Percentiles rank a stretch among this genome's conserved stretches.
These are phyloP conservation scores for Nothophoma quercina DNA, from an alignment of 2,329 filamentous ascomycete genomes.

Conservation along the genomic window DNA sequence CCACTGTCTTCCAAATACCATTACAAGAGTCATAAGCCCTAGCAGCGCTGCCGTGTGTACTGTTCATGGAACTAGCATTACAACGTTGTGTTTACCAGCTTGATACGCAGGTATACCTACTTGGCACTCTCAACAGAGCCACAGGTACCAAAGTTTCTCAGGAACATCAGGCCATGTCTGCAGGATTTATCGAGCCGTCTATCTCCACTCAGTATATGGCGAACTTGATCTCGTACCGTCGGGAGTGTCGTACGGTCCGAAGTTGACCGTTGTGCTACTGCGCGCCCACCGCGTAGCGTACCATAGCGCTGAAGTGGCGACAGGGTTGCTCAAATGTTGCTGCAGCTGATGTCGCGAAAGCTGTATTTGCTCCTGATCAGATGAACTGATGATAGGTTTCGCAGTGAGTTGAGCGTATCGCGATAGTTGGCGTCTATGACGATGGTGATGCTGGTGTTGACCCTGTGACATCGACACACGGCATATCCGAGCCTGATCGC, in stretches of 20 bases:
- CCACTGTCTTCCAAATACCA: conserved; percentile 1
- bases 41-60: background rate
- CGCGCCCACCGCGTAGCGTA: conserved; percentile 25
- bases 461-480: conserved; percentile 21
- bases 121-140: conserved; percentile 3
- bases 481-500: conserved; percentile 25
- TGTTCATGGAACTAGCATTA: background rate
- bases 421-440: conserved; percentile 1
- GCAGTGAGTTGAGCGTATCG: background rate
- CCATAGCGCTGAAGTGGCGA: conserved; percentile 9
- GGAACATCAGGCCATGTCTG: conserved; percentile 8
- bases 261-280: conserved; percentile 26
- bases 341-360: background rate
- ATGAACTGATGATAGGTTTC: background rate
- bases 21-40: background rate
- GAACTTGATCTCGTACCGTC: background rate
- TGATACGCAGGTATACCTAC: background rate
- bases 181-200: background rate
- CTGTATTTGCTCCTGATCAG: background rate
- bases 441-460: conserved; percentile 3
- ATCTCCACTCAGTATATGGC: background rate
- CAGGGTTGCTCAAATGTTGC: conserved; percentile 5
- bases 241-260: conserved; percentile 18
- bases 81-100: background rate
- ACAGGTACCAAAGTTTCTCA: conserved; percentile 7